Base-by-base conservation (phyloP, 768 basidiomycete species). In the Asterophora lycoperdoides region DNA sequence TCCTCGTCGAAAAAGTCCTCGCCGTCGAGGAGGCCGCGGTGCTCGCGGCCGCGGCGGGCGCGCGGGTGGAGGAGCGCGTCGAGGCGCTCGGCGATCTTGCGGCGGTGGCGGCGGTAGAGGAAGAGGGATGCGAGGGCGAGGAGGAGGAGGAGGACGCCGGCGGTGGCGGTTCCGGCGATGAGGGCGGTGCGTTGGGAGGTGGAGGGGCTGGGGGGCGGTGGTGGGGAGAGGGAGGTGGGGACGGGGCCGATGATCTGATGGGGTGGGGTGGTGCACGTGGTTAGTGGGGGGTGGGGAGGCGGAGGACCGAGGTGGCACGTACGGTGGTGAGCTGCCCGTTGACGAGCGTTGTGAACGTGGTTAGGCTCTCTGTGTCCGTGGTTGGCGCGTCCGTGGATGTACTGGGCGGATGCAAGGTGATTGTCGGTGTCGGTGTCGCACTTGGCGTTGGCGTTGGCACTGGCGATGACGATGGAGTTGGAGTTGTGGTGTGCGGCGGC, bases 1-100 rank as follows among this genome's bases (percentile, higher is more conserved):
- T 44, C 49, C 11, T 51, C 53, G 8, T 54, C 53, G 15, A 47
- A 54, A 45, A 54, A 54, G 38, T 54, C 53, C 38, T 54, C 53
- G 3, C 53, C 53, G 8, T 54, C 53, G 4, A 54, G 28, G 19
- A 54, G 23, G 1, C 53, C 41, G 3, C 53, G 8, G 8, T 32
- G 37, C 19, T 54, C 53, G n/a, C 42, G 11, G n/a, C n/a, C n/a
- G n/a, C n/a, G n/a, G n/a, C n/a, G n/a, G n/a, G n/a, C n/a, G n/a
- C 44, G 13, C 1, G 38, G 29, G 8, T 20, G 28, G 0, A 44
- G 1, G 4, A 51, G 23, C 1, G 45, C 30, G 1, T 51, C 23
- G 37, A 54, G 19, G 2, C 44, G 44, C 9, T 54, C 53, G 13
- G 28, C 45, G 8, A 54, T 32, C 28, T 54, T 54, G 8, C 53